Conservation (phyloP, 2,329 filamentous ascomycete genomes). For the Phoma sp. region DNA sequence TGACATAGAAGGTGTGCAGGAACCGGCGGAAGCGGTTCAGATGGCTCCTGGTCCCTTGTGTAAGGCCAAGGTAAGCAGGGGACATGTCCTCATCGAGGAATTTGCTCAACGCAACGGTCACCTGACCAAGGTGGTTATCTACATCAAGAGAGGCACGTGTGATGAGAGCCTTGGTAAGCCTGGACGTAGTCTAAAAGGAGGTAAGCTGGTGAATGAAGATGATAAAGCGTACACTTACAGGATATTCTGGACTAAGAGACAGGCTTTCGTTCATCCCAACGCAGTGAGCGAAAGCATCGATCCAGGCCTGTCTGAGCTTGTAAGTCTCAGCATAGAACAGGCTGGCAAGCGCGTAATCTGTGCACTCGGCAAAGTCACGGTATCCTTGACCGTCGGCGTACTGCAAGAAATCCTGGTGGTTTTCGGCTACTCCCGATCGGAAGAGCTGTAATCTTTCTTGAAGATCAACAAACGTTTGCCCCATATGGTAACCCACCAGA, state of each 20-base stretch:
- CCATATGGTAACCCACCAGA: conserved; percentile 72
- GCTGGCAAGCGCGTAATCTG: conserved; percentile 72
- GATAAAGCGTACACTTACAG: conserved; percentile 55
- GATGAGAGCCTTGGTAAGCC: conserved; percentile 69
- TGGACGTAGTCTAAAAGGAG: conserved; percentile 48
- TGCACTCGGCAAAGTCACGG: conserved; percentile 68
- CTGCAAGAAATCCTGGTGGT: conserved; percentile 66
- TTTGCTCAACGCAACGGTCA: conserved; percentile 65
- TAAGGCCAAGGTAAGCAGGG: conserved; percentile 69
- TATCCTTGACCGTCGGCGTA: conserved; percentile 77
- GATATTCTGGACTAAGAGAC: conserved; percentile 64
- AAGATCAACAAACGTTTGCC: conserved; percentile 69
- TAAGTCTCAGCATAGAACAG: conserved; percentile 73
- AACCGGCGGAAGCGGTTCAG: conserved; percentile 76
- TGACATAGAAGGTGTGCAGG: conserved; percentile 70
- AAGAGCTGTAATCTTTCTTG: conserved; percentile 71
- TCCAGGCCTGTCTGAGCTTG: conserved; percentile 70
- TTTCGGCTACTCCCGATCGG: conserved; percentile 62
- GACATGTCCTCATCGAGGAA: conserved; percentile 78
- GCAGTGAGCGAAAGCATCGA: conserved; percentile 78
- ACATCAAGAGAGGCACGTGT: conserved; percentile 69
- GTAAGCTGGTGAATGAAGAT: neutral
- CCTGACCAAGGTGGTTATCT: conserved; percentile 67
- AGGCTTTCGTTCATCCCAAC: conserved; percentile 76
- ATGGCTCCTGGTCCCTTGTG: conserved; percentile 67